Evolutionary conservation across 164 flowering plant genomes (phyloP), one percentile per base, ranked within the genome.

Genomic region (Stephania japonica): DNA sequence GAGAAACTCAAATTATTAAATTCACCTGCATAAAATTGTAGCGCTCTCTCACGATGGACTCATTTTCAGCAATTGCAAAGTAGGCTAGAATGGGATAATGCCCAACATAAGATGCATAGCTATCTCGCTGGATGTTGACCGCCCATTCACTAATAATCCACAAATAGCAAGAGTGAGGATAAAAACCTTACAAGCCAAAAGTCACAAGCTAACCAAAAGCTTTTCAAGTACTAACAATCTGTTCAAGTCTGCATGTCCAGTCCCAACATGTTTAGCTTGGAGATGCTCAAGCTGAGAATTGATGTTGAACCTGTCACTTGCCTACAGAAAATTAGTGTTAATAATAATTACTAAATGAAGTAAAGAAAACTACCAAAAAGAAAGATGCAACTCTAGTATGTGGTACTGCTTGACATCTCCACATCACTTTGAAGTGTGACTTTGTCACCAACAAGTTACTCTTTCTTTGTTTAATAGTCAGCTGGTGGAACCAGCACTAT

Each of bases 271-370:
- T 79, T 91, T 95, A 63, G 98, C 99, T 81, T 95, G 98, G 69
- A 95, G 92, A 84, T 95, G 98, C 83, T 95, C 99, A 43, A 94
- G 92, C 87, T 95, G 99, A 63, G 99, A 95, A 79, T 95, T 95
- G 69, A 95, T 95, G 79, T 95, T 93, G 74, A 94, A 95, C 81
- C 99, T 89, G 76, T 95, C 99, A 77, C 98, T 95, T 47, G 99
- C 99, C 97, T 94, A 84, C 81, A 83, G 25, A 26, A 61, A 73
- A 70, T 19, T 21, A 62, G 24, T 59, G 5, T 42, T 24, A 63
- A 1, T 5, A 25, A 41, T 23, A 42, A 61, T 59, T 63, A 42
- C 21, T 49, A 68, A 49, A 32, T 32, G 38, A 32, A 32, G 38
- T 32, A 32, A 32, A 32, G 38, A 32, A 32, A 32, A 32, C 38